Base-by-base conservation (phyloP, 371 early-diverging fungal genomes). In the Mortierella sp. region DNA sequence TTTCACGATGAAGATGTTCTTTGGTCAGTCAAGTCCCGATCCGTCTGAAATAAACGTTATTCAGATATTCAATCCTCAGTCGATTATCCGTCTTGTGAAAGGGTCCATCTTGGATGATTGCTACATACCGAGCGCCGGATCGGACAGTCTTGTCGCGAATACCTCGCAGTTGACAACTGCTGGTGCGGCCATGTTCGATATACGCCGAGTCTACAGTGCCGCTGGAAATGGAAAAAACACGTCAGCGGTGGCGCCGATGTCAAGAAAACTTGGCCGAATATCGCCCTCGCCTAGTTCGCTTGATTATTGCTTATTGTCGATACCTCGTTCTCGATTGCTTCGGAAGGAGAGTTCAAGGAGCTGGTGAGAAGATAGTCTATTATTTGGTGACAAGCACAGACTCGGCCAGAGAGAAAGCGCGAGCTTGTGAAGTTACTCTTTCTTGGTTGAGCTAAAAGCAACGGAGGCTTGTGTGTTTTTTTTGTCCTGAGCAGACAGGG, bases 101-200 rank as follows among this genome's bases (percentile, higher is more conserved):
- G 44, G 4, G 23, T 44, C 44, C 11, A 2, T 39, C 27, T 24
- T 49, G 24, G 27, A 49, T 26, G 27, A 26, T 12, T 31, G 9
- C 23, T 7, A 14, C 60, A 46, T 57, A 72, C 72, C 75, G 19
- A 75, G 69, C 4, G 58, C 70, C 21, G 70, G 70, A 50, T 76
- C 78, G 24, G 78, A 76, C 19, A 76, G 53, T 14, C 78, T 65
- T n/a, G 78, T 76, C 17, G 78, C 78, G 34, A 61, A 76, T 26
- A 76, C 78, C 23, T 76, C 78, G 42, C 78, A 76, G 50, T 70
- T 70, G 31, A 76, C 75, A 4, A 72, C 75, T 44, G 69, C 69
- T 21, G 63, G 58, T 8, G 56, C 70, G 4, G 64, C 70, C 78
- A 76, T 76, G 42, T 26, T 64, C 52, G 21, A 37, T 30, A 37